Conservation (phyloP, 2,329 filamentous ascomycete genomes). For the Pezicula carpinea region DNA sequence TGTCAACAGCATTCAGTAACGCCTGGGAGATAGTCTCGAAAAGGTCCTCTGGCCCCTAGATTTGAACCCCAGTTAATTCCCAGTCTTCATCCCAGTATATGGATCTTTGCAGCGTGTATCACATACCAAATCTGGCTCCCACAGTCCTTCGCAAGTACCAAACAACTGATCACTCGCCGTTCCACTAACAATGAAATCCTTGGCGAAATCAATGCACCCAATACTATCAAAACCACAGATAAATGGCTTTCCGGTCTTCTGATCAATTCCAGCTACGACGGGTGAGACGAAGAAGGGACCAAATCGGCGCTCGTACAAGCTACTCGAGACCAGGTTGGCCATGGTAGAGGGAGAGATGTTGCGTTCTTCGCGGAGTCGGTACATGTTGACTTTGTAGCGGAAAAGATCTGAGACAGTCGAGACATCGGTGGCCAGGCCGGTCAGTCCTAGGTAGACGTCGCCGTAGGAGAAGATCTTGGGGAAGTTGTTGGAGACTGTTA, state of each 20-base stretch:
- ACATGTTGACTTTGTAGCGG: conserved; percentile 99
- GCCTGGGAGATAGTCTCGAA: conserved; percentile 98
- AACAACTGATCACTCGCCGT: conserved; percentile 97
- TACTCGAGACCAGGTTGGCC: conserved; percentile 88
- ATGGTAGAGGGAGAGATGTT: conserved; percentile 92
- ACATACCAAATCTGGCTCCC: conserved; percentile 93
- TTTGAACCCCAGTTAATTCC: background rate
- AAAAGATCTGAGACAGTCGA: conserved; percentile 93
- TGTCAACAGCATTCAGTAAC: conserved; percentile 89
- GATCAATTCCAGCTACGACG: conserved; percentile 91
- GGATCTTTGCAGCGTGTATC: conserved; percentile 1
- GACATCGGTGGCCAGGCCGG: conserved; percentile 93
- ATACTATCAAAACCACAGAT: conserved; percentile 99
- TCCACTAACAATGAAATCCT: conserved; percentile 97
- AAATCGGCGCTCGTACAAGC: conserved; percentile 92
- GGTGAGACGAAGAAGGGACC: conserved; percentile 95
- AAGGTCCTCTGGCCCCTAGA: conserved; percentile 80
- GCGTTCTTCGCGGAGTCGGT: conserved; percentile 96
- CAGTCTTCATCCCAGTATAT: conserved; percentile 1
- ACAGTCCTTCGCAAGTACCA: conserved; percentile 96
- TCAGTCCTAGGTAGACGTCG: conserved; percentile 91
- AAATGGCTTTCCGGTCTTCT: conserved; percentile 90
- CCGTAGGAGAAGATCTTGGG: conserved; percentile 99
- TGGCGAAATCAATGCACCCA: conserved; percentile 98
- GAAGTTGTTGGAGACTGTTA: conserved; percentile 99